Evolutionary conservation across 2,329 filamentous ascomycete genomes (phyloP), one percentile per base, ranked within the genome.

Genomic region (Exophiala spinifera): DNA sequence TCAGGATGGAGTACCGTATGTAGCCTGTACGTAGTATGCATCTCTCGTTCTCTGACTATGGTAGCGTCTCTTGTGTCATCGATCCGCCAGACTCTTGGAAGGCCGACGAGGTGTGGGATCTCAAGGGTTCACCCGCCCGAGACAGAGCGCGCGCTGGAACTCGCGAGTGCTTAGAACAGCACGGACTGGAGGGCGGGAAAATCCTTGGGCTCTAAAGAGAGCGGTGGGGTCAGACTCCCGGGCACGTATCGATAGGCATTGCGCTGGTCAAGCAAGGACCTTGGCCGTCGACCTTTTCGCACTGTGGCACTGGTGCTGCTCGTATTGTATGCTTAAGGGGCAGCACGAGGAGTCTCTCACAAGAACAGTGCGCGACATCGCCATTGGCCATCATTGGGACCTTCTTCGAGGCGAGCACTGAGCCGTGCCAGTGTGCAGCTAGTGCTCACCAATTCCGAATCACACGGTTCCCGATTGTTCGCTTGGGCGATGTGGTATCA

Each of bases 11-110:
- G n/a, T n/a, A n/a, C n/a, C n/a, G n/a, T n/a, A n/a, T n/a, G n/a
- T n/a, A n/a, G n/a, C n/a, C n/a, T n/a, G n/a, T n/a, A n/a, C n/a
- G 42, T 44, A 15, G 23, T 23, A 14, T 21, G 20, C 11, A 31
- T 25, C n/a, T n/a, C 33, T 39, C 23, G 20, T 39, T 21, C 6
- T 48, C 47, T 37, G 47, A 43, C 47, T 43, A 42, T 37, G 14
- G 47, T 50, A 50, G 37, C 37, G 31, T 43, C 47, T 19, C 28
- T 51, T 47, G 51, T 48, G 43, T 54, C 53, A 46, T 56, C 6
- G 23, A 48, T 20, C 46, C 31, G 47, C 49, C 54, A 49, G 21
- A 3, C 21, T 44, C 20, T 44, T 15, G 37, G 37, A 23, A 8
- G 40, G 40, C 17, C 40, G 19, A 23, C 15, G 23, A 44, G 20